These are phyloP conservation scores for Cyberlindnera nakhonratchasimensis DNA, from an alignment of 805 yeast species.

Conservation along the genomic window DNA sequence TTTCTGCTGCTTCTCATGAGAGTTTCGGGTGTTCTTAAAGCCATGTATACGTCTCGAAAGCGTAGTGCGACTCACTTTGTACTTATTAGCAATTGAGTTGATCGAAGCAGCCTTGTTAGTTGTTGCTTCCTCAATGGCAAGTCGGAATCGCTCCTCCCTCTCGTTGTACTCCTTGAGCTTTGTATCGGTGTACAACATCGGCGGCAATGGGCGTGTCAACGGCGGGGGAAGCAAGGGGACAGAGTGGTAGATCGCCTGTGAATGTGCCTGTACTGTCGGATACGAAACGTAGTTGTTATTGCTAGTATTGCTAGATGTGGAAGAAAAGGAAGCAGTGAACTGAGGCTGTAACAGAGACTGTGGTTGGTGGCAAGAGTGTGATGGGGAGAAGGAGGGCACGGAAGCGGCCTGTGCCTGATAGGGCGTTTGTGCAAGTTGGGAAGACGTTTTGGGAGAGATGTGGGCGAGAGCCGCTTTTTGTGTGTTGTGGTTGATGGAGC, in stretches of 20 bases:
- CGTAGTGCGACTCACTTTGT: conserved; percentile 27
- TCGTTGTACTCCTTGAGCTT: conserved; percentile 30
- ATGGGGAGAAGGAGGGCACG: not conserved
- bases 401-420: conserved; percentile 5
- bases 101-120: conserved; percentile 27
- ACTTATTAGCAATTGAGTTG: conserved; percentile 30
- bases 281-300: not conserved
- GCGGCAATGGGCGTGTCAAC: conserved; percentile 13
- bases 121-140: conserved; percentile 29
- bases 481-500: conserved; percentile 5
- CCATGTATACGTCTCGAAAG: conserved; percentile 30
- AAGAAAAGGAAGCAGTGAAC: no score
- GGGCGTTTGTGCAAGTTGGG: conserved; percentile 9
- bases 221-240: conserved; percentile 9
- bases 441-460: conserved; percentile 5
- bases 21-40: conserved; percentile 28
- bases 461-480: conserved; percentile 11
- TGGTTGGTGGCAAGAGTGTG: no score
- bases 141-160: conserved; percentile 28
- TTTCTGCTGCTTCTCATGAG: conserved; percentile 31
- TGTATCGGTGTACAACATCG: conserved; percentile 24
- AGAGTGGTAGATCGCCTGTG: conserved; percentile 3
- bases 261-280: not conserved
- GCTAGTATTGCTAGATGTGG: no score
- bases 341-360: no score